Base-by-base conservation (phyloP, 305 asterid genomes). In the Fraxinus floribunda region DNA sequence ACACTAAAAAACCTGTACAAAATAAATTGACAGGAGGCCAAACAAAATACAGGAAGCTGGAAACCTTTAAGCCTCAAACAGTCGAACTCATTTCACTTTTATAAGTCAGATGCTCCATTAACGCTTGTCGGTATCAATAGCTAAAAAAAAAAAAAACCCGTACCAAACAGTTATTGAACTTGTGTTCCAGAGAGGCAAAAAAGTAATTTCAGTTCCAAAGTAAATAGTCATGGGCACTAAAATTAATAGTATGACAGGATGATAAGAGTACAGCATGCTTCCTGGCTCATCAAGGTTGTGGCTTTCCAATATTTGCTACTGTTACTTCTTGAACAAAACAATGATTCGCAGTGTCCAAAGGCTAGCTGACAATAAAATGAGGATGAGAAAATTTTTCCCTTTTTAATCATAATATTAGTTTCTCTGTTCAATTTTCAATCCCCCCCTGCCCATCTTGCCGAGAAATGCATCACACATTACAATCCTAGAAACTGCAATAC, bases 1-100 rank as follows among this genome's bases (percentile, higher is more conserved):
- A 26, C 39, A 13, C 39, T 7, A 29, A 68, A 68, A 4, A 26
- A 9, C 8, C 7, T 13, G 75, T 4, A 68, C 39, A 68, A 68
- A 68, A 68, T 68, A 68, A 68, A 68, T 68, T 68, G 75, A 13
- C 39, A 30, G 75, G 75, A 68, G 38, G 75, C 36, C 75, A 29
- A 26, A 16, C 35, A 68, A 13, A 29, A 9, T 20, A 22, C 29
- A 60, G 64, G 71, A 62, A 62, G 68, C 71, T 62, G 32, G 71
- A 62, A 62, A 20, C 15, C 71, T 18, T 60, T 60, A 20, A 22
- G 57, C 57, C 57, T 46, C 35, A 66, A 10, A 44, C n/a, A 15
- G 36, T 66, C 24, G 26, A 29, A 13, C 71, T 62, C 75, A 68
- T 68, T 36, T 30, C 15, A 68, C 75, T 68, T 29, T 15, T 26